A percentile compares a stretch with the other conserved stretches of the same genome.
Conservation (phyloP, 805 yeast species). For the Grigorovia yakushimaensis region DNA sequence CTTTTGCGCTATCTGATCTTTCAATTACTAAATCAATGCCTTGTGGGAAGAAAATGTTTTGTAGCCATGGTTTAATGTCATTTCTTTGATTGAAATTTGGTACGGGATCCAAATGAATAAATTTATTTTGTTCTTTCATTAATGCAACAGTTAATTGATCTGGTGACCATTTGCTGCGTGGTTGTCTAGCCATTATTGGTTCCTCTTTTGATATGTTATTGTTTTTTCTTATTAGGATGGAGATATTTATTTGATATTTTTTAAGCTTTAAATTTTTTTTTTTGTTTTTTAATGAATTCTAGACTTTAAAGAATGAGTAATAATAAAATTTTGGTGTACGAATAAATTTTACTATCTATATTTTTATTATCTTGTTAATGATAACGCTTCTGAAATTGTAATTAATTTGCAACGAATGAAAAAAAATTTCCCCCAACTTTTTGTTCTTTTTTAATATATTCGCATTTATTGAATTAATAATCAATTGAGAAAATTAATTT, state of each 20-base stretch:
- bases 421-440: neutral
- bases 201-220: neutral
- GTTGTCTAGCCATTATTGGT: conserved; percentile 1
- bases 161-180: conserved; percentile 5
- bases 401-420: neutral
- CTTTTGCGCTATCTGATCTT: conserved; percentile 48
- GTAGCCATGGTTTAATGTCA: conserved; percentile 54
- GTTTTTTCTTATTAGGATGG: neutral
- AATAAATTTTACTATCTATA: too few species aligned
- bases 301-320: too few species aligned
- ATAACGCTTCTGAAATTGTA: too few species aligned
- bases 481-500: neutral
- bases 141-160: conserved; percentile 10
- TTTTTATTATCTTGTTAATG: too few species aligned
- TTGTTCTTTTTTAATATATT: neutral
- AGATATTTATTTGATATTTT: too few species aligned
- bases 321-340: too few species aligned
- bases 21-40: conserved; percentile 51
- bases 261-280: neutral
- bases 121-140: conserved; percentile 22
- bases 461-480: neutral
- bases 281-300: too few species aligned
- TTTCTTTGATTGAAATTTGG: conserved; percentile 33
- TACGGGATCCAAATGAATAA: conserved; percentile 29
- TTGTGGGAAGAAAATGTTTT: conserved; percentile 33